A percentile compares a stretch with the other conserved stretches of the same genome.
phyloP scores from a whole-genome alignment of 202 grass and related monocot species.

The Panicum virgatum region DNA sequence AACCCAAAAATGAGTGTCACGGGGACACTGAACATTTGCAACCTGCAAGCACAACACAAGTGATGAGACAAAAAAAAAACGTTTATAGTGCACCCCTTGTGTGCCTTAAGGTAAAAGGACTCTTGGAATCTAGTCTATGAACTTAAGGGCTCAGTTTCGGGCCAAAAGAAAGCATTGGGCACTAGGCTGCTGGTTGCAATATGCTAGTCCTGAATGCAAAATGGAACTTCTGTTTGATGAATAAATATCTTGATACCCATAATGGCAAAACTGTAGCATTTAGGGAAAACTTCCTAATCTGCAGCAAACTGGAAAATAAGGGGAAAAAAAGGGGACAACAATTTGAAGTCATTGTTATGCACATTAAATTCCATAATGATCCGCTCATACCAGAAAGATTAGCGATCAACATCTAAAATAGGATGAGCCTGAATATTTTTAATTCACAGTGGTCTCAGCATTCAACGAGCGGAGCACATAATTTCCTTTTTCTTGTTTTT shows the following conservation, averaged over 20 bases:
- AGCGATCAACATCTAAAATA: not conserved
- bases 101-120: not conserved
- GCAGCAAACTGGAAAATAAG: not conserved
- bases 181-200: not conserved
- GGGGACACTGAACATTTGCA: slow-evolving; percentile 89
- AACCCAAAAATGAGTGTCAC: slow-evolving; percentile 98
- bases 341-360: not conserved
- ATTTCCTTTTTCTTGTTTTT: no score
- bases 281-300: not conserved
- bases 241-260: not conserved
- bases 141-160: not conserved
- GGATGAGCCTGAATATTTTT: not conserved
- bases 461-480: not conserved
- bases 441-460: not conserved
- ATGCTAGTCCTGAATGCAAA: not conserved
- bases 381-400: not conserved
- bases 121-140: not conserved
- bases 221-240: slow-evolving; percentile 4
- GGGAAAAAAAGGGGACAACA: not conserved
- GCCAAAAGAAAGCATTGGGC: slow-evolving; percentile 18
- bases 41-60: slow-evolving; percentile 51
- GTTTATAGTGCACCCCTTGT: not conserved
- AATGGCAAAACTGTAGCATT: slow-evolving; percentile 16
- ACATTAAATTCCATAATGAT: not conserved
- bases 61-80: slow-evolving; percentile 12